A percentile compares a stretch with the other conserved stretches of the same genome.
These are phyloP conservation scores for Penicillium sp. DNA, from an alignment of 2,329 filamentous ascomycete species.

Conservation along the genomic window DNA sequence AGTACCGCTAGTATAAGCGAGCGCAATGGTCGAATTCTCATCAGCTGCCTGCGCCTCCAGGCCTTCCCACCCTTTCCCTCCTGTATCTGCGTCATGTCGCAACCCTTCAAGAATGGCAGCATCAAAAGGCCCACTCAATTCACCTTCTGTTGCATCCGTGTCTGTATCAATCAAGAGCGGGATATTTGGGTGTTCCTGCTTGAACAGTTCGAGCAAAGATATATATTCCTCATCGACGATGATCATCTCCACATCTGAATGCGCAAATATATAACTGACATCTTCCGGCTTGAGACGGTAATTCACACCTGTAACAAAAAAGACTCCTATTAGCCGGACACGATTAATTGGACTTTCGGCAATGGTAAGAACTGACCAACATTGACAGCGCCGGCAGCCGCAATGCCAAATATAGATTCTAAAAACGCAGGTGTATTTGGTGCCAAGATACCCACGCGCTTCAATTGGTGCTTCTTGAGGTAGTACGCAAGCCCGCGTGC, in stretches of 20 bases:
- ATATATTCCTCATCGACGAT: slow-evolving; percentile 82
- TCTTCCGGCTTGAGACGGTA: slow-evolving; percentile 78
- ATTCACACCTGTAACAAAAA: slow-evolving; percentile 52
- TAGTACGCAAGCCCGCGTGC: slow-evolving; percentile 86
- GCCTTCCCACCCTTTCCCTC: slow-evolving; percentile 69
- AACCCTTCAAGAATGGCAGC: slow-evolving; percentile 78
- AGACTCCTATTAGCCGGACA: neutral
- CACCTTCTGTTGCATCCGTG: slow-evolving; percentile 70
- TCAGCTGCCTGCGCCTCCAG: slow-evolving; percentile 66
- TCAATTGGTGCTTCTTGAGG: slow-evolving; percentile 67
- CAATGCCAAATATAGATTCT: slow-evolving; percentile 83
- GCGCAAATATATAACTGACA: slow-evolving; percentile 84
- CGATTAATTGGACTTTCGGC: neutral
- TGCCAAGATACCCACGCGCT: slow-evolving; percentile 76
- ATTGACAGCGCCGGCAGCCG: slow-evolving; percentile 73
- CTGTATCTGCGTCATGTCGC: slow-evolving; percentile 63
- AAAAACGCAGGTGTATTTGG: slow-evolving; percentile 95
- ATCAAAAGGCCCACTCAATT: slow-evolving; percentile 75
- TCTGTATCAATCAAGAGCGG: slow-evolving; percentile 79
- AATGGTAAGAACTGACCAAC: slow-evolving; percentile 49
- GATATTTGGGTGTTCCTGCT: slow-evolving; percentile 57
- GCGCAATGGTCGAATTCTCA: slow-evolving; percentile 77
- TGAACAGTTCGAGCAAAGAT: slow-evolving; percentile 64
- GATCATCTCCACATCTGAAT: slow-evolving; percentile 80
- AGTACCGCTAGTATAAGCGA: slow-evolving; percentile 92